Conservation (phyloP, 768 basidiomycete species). For the Tulasnella sp. region DNA sequence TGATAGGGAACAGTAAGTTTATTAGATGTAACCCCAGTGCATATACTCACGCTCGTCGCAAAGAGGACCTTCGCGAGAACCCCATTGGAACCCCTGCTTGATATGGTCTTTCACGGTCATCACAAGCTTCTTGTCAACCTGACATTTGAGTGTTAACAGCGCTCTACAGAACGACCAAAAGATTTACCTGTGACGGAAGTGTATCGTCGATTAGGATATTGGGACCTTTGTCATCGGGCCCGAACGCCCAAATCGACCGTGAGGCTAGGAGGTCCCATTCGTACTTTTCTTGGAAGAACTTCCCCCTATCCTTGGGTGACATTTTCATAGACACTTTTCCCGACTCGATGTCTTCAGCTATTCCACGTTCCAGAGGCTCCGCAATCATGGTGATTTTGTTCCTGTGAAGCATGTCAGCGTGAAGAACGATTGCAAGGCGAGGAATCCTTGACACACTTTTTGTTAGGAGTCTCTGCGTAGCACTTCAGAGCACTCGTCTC, state of each 20-base stretch:
- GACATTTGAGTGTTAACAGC: conserved; percentile 2
- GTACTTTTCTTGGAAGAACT: conserved; percentile 93
- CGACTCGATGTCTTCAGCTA: conserved; percentile 92
- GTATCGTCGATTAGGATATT: conserved; percentile 95
- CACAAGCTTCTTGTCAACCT: conserved; percentile 90
- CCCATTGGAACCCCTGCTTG: conserved; percentile 99
- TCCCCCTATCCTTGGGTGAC: conserved; percentile 88
- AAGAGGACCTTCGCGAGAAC: conserved; percentile 88
- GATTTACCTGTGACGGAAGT: conserved; percentile 71
- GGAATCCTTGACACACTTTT: conserved; percentile 58
- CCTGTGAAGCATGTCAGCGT: conserved; percentile 33
- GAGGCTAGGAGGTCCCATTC: conserved; percentile 97
- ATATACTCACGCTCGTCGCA: conserved; percentile 89
- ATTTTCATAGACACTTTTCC: conserved; percentile 90
- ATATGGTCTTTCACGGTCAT: conserved; percentile 85
- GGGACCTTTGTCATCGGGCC: conserved; percentile 88
- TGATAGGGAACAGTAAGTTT: conserved; percentile 25
- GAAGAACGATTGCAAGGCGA: not conserved
- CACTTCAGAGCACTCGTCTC: conserved; percentile 97
- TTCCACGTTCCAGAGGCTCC: conserved; percentile 88
- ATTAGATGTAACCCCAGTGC: not conserved
- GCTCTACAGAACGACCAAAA: too few relatives aligned
- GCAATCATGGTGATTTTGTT: conserved; percentile 99
- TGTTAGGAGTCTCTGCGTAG: conserved; percentile 98
- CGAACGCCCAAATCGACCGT: conserved; percentile 98